Evolutionary conservation across 2,329 filamentous ascomycete species (phyloP), one percentile per base, ranked within the genome.

Genomic region (Fusarium sp.): DNA sequence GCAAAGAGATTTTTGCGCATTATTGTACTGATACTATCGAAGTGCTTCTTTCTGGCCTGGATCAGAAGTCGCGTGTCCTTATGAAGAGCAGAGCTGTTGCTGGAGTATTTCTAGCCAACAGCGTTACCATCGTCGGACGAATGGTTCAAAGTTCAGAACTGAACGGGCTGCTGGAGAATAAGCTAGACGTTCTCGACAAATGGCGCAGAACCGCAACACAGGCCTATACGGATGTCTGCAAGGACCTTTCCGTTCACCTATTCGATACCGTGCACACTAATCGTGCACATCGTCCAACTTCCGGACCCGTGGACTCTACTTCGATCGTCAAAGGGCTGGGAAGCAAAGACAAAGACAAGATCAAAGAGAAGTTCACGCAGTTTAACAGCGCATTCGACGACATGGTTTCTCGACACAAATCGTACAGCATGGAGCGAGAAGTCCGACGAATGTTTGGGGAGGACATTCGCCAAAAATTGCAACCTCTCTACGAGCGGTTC

Each of bases 351-450:
- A 97, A 95, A 81, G 96, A 99, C 79, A 91, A 91, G 63, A 97
- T 98, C 82, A 99, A 99, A 82, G 91, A 94, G 81, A 98, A 98
- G 82, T 99, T 98, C 81, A 90, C 92, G 75, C 89, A 90, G 44
- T 99, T 99, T 85, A 99, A 99, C 80, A 85, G 88, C 12, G 90
- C 88, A 46, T 99, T 99, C 78, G 96, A 99, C 71, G 95, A 97
- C 33, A 88, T 98, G 81, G 90, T 98, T 10, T 82, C 87, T 35
- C 91, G 90, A 64, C 95, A 99, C 83, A 96, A 94, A 82, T 85
- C 87, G 32, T 93, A 93, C 77, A 91, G 87, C 76, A 97, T 98
- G 93, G 96, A 99, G 83, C 89, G 90, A 27, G 95, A 98, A 79
- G 95, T 98, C 35, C 89, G 94, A 45, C 87, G 89, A 69, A 89